Evolutionary conservation across 345 rosid genomes (phyloP), one percentile per base, ranked within the genome.

Genomic region (Euphorbia pulcherrima): DNA sequence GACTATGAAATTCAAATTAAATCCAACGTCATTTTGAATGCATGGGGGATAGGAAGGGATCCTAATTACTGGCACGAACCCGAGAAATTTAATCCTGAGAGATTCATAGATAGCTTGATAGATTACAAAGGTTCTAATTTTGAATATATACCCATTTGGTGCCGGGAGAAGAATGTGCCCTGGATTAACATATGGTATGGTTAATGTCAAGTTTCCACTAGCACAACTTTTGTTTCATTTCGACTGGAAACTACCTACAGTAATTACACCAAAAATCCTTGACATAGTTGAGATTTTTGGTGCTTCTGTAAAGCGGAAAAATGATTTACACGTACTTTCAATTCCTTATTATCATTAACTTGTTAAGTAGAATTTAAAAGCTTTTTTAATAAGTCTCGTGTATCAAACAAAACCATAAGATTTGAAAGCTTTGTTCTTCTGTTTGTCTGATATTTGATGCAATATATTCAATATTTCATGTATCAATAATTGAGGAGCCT

Each of bases 141-240:
- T 59, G 62, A 30, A 23, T n/a, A 29, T 30, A 40, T 59, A 21
- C 62, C n/a, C 62, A 17, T 59, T 59, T 59, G 62, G 62, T 59
- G n/a, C n/a, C n/a, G n/a, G n/a, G n/a, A n/a, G n/a, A n/a, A n/a
- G n/a, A n/a, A n/a, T n/a, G n/a, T n/a, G n/a, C n/a, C n/a, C n/a
- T n/a, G n/a, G n/a, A n/a, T n/a, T n/a, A n/a, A n/a, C n/a, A n/a
- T n/a, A n/a, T 41, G 71, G 63, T 23, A 55, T 56, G 4, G 14
- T 39, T 17, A 67, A 27, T 40, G 71, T 67, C 5, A 54, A 67
- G 53, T 40, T 67, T 27, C 60, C 71, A 53, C 63, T 67, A 10
- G 71, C 71, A 5, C 61, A 56, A 6, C 29, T 67, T 23, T 46
- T 52, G 8, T 52, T n/a, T 9, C 56, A 52, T 52, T 52, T 52